Evolutionary conservation across 2,329 filamentous ascomycete species (phyloP).

Genomic region (Curvularia verruculosa): DNA sequence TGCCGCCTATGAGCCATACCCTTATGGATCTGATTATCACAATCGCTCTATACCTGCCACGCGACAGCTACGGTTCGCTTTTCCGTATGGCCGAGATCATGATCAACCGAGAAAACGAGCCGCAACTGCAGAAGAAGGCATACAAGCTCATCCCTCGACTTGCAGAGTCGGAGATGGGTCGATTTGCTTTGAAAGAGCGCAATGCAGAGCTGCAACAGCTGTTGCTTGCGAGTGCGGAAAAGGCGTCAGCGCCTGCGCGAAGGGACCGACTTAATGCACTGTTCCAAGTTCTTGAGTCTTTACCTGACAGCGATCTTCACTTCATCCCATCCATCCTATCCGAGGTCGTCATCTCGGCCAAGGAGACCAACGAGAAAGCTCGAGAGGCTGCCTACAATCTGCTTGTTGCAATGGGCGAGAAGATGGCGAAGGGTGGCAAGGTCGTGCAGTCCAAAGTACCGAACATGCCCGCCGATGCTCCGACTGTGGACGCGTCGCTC

Average conservation of each 20-base stretch:
- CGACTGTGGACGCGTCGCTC: conserved; percentile 76
- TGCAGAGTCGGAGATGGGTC: conserved; percentile 78
- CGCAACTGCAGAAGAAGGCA: conserved; percentile 97
- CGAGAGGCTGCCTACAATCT: conserved; percentile 88
- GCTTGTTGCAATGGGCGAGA: conserved; percentile 84
- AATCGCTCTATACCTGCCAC: conserved; percentile 89
- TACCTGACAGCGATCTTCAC: conserved; percentile 79
- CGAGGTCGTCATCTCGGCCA: conserved; percentile 94
- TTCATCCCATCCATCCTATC: conserved; percentile 92
- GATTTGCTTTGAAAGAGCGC: conserved; percentile 75
- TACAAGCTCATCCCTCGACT: conserved; percentile 97
- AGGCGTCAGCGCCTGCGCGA: conserved; percentile 83
- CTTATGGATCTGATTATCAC: conserved; percentile 97
- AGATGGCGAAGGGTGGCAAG: conserved; percentile 73
- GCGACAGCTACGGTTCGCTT: conserved; percentile 80
- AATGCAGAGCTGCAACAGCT: conserved; percentile 81
- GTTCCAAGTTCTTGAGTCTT: conserved; percentile 75
- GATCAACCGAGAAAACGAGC: conserved; percentile 80
- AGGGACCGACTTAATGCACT: conserved; percentile 86
- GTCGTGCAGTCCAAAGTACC: conserved; percentile 88
- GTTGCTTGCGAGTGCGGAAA: conserved; percentile 78
- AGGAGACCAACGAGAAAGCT: conserved; percentile 96
- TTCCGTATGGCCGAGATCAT: conserved; percentile 87
- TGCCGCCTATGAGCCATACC: conserved; percentile 92
- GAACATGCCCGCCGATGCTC: conserved; percentile 82